Percentiles rank a stretch among this genome's conserved stretches.
Conservation (phyloP, 208 protist species). For the Jaenimonas drosophilae region DNA sequence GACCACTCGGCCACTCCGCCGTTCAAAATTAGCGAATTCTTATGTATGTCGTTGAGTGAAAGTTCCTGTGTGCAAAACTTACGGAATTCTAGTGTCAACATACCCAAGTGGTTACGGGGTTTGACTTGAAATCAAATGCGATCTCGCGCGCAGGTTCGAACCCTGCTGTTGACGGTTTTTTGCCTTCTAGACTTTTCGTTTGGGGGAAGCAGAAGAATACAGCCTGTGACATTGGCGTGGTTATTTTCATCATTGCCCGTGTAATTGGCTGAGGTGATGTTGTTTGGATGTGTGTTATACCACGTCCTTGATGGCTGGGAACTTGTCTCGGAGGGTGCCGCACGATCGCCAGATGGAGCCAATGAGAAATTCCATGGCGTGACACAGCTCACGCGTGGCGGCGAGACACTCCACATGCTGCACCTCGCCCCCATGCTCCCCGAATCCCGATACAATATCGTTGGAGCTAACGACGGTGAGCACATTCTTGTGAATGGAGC, state of each 20-base stretch:
- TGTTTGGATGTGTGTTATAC: conserved; percentile 9
- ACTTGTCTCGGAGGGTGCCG: conserved; percentile 35
- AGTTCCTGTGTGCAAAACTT: too few species aligned
- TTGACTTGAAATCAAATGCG: conserved; percentile 89
- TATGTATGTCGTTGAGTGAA: background rate
- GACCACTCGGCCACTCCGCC: conserved; percentile 36
- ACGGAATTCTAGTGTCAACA: conserved; percentile 51
- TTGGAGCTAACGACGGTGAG: conserved; percentile 52
- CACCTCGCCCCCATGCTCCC: conserved; percentile 50
- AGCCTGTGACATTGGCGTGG: background rate
- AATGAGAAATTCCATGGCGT: conserved; percentile 72
- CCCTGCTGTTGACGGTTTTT: conserved; percentile 51
- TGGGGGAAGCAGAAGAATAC: background rate
- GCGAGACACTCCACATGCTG: conserved; percentile 66
- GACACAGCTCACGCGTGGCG: conserved; percentile 57
- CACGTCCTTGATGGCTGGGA: conserved; percentile 38
- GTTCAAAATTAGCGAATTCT: background rate
- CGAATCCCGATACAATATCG: conserved; percentile 65
- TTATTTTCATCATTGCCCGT: too few species aligned
- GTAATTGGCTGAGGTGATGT: conserved; percentile 1
- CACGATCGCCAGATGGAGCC: conserved; percentile 67
- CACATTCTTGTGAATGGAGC: conserved; percentile 36
- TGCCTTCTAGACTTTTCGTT: background rate
- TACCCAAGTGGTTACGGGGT: conserved; percentile 88
- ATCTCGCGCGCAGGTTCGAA: conserved; percentile 88